These are phyloP conservation scores for Salix purpurea DNA, from an alignment of 345 rosid genomes.

Conservation along the genomic window DNA sequence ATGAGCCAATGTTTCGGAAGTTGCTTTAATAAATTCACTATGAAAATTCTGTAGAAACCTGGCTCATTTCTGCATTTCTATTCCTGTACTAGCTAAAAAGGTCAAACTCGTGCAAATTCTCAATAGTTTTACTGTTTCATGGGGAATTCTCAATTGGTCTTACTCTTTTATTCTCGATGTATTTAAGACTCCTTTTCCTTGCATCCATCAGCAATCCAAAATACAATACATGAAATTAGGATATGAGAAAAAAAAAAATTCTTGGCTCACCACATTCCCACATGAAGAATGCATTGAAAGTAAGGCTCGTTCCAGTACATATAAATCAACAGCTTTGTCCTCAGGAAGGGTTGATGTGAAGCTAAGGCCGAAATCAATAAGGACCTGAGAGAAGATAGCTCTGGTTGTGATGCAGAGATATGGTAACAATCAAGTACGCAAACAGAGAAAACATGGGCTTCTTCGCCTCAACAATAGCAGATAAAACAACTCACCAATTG, in stretches of 20 bases:
- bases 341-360: constrained; percentile 89
- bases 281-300: constrained; percentile 94
- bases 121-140: background rate
- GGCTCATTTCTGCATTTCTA: background rate
- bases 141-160: background rate
- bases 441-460: background rate
- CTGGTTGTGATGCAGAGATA: constrained; percentile 13
- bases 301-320: constrained; percentile 92
- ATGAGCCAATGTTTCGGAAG: background rate
- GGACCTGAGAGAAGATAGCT: constrained; percentile 44
- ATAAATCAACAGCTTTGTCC: constrained; percentile 92
- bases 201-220: background rate
- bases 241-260: background rate
- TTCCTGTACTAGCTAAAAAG: background rate
- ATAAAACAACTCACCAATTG: constrained; percentile 53
- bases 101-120: background rate
- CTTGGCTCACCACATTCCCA: constrained; percentile 80
- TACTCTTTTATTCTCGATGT: background rate
- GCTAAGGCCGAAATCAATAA: constrained; percentile 93
- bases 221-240: background rate
- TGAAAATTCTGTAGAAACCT: background rate
- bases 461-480: background rate
- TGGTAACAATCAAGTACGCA: background rate
- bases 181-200: too few species aligned
- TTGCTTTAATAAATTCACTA: background rate